Evolutionary conservation across 805 yeast species (phyloP).

Genomic region (Candida maltosa): DNA sequence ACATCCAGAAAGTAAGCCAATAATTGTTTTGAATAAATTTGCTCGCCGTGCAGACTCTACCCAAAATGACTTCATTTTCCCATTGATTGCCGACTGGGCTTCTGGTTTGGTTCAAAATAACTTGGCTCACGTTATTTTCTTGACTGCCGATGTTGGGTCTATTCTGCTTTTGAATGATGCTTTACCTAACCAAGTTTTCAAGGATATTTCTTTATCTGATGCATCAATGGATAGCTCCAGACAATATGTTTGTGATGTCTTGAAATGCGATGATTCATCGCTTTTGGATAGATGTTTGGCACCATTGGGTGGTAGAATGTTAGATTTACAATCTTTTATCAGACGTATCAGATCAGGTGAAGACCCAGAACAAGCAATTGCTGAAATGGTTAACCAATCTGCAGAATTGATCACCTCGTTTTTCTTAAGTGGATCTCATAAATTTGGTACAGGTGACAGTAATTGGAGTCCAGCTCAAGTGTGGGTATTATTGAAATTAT

Average conservation of each 20-base stretch:
- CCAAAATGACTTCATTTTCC: conserved; percentile 62
- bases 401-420: conserved; percentile 86
- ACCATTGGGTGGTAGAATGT: conserved; percentile 92
- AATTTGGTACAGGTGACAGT: conserved; percentile 23
- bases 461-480: conserved; percentile 78
- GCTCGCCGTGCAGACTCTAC: conserved; percentile 47
- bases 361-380: conserved; percentile 67
- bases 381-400: conserved; percentile 79
- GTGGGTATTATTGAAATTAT: conserved; percentile 73
- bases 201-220: conserved; percentile 70
- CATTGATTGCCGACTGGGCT: conserved; percentile 86
- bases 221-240: conserved; percentile 72
- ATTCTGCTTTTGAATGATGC: conserved; percentile 64
- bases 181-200: conserved; percentile 85
- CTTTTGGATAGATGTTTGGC: conserved; percentile 55
- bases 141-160: conserved; percentile 83
- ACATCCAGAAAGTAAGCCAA: conserved; percentile 83
- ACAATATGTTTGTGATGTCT: conserved; percentile 61
- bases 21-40: conserved; percentile 77
- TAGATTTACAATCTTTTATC: conserved; percentile 86
- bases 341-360: conserved; percentile 90
- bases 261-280: conserved; percentile 27
- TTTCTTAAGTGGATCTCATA: conserved; percentile 44
- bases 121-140: conserved; percentile 83
- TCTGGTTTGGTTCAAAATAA: conserved; percentile 71